Evolutionary conservation across 306 rosid species (phyloP).

Genomic region (Boehmeria nivea): DNA sequence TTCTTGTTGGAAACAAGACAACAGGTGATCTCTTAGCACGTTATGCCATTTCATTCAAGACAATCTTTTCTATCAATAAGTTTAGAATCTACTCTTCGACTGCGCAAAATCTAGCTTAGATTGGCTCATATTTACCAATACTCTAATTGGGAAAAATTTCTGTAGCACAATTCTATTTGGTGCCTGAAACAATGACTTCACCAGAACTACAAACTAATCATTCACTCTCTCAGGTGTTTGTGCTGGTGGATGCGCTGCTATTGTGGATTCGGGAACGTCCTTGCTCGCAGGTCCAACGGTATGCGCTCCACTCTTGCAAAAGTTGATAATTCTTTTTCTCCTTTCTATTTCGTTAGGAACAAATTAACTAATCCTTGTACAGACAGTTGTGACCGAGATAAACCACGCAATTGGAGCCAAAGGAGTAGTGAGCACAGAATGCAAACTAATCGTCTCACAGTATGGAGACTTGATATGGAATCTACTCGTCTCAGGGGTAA

Average conservation of each 20-base stretch:
- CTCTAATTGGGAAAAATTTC: background rate
- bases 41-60: no score
- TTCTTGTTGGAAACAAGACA: slow-evolving; percentile 55
- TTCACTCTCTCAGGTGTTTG: slow-evolving; percentile 55
- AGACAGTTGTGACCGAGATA: slow-evolving; percentile 72
- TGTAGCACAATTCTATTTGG: background rate
- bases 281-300: slow-evolving; percentile 89
- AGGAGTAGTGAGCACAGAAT: slow-evolving; percentile 71
- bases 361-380: slow-evolving; percentile 7
- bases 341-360: background rate
- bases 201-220: slow-evolving; percentile 17
- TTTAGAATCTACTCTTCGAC: no score
- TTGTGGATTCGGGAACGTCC: slow-evolving; percentile 90
- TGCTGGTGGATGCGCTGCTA: slow-evolving; percentile 65
- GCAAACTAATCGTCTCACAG: slow-evolving; percentile 60
- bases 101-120: no score
- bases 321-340: background rate
- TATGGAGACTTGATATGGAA: slow-evolving; percentile 86
- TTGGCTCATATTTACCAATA: no score
- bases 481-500: slow-evolving; percentile 63
- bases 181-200: slow-evolving; percentile 10
- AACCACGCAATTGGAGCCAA: slow-evolving; percentile 92
- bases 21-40: slow-evolving; percentile 52
- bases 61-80: no score
- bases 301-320: slow-evolving; percentile 21